Base-by-base conservation (phyloP, 495 filamentous ascomycete genomes). In the Hypoxylon perforatum region DNA sequence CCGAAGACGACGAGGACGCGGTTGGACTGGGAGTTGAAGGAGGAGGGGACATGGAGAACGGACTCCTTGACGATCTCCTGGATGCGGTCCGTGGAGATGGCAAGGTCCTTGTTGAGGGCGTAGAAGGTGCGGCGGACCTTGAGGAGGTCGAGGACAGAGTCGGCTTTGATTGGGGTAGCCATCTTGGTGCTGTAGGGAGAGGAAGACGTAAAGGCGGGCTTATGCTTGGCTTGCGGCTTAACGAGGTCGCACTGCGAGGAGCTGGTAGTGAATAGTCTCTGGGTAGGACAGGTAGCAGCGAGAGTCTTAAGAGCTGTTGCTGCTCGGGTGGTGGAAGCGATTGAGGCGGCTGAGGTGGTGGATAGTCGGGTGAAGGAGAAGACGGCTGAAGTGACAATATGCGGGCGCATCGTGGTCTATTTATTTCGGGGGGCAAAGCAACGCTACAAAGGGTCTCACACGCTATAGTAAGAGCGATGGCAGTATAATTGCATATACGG, bases 21-120 rank as follows among this genome's bases (percentile, higher is more conserved):
- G 69, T 86, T 82, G 70, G 78, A 80, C 78, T 91, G 88, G 44
- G 83, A 85, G 84, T 91, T 91, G 86, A 89, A 91, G 70, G 81
- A 83, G 36, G 75, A 80, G 15, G 88, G 88, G 30, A 83, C 75
- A 72, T 89, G 81, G 49, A 81, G 77, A 54, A 89, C 63, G 41
- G 77, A 73, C 45, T 85, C 73, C 65, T 80, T 78, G 68, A 87
- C 78, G 71, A 90, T 82, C 63, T 86, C 80, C 63, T 82, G 73
- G 77, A 91, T 80, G 66, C 78, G 78, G 15, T 76, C 73, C 62
- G 83, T 78, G 57, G 80, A 61, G 73, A 90, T 77, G 58, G 84
- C 71, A 5, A 85, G 74, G 21, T 82, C 76, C 72, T 86, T 87
- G 78, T 78, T 83, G 42, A 91, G 80, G 19, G 72, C 63, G 78